Evolutionary conservation across 2,329 filamentous ascomycete species (phyloP).

Genomic region (Cladophialophora chaetospira): DNA sequence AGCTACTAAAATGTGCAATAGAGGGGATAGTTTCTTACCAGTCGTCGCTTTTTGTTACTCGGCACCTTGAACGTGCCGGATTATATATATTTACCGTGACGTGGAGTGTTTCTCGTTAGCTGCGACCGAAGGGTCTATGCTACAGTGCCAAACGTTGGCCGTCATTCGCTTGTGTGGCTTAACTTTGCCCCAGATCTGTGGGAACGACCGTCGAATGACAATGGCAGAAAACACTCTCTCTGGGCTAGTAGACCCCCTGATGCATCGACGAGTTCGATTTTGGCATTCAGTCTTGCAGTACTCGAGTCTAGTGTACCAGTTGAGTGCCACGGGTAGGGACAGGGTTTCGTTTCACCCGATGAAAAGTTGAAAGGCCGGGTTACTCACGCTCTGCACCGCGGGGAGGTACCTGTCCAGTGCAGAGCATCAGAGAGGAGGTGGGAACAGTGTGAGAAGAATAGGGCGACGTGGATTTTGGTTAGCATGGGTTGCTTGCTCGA

Average conservation of each 20-base stretch:
- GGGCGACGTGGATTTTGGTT: neutral
- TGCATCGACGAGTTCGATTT: too few species aligned
- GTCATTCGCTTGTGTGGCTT: neutral
- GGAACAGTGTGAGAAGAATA: neutral
- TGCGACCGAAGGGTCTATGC: neutral
- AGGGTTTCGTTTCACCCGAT: slow-evolving; percentile 26
- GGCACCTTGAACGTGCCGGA: too few species aligned
- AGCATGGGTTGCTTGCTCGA: too few species aligned
- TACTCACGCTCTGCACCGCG: slow-evolving; percentile 28
- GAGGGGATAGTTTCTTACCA: too few species aligned
- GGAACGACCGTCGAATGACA: neutral
- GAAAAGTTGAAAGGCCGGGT: neutral
- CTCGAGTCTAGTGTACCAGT: too few species aligned
- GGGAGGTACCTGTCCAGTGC: slow-evolving; percentile 28
- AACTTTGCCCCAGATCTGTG: neutral
- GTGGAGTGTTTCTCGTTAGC: neutral
- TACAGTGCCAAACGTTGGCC: neutral
- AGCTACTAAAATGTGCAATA: too few species aligned
- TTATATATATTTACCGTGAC: neutral
- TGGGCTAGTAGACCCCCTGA: too few species aligned
- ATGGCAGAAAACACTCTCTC: neutral
- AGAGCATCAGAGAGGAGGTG: slow-evolving; percentile 15
- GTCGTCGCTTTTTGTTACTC: too few species aligned
- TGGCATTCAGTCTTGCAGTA: too few species aligned
- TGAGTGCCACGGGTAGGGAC: too few species aligned